Evolutionary conservation across 768 basidiomycete genomes (phyloP).

Genomic region (Suillus hirtellus): DNA sequence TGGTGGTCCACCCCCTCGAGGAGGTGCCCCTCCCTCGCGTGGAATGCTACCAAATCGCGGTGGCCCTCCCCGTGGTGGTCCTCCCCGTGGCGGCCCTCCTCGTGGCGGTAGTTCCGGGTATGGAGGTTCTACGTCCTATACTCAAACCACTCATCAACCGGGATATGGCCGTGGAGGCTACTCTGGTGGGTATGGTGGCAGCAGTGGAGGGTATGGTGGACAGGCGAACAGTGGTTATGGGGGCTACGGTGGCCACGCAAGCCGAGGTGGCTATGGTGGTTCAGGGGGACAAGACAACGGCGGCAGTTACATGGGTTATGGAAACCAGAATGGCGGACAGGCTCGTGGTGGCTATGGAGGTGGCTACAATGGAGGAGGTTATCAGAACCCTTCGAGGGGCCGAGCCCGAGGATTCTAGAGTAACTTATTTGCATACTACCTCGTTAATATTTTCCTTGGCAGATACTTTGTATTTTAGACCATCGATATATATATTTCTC

Average conservation of each 20-base stretch:
- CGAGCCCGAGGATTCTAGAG: conserved; percentile 52
- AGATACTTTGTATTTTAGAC: conserved; percentile 10
- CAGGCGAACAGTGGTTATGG: conserved; percentile 20
- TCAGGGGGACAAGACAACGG: conserved; percentile 32
- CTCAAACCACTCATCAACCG: conserved; percentile 20
- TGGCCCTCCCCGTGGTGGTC: conserved; percentile 13
- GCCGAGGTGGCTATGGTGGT: conserved; percentile 36
- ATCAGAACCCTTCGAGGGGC: conserved; percentile 38
- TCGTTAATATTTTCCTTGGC: conserved; percentile 9
- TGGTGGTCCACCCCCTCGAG: conserved; percentile 23
- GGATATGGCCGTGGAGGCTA: conserved; percentile 30
- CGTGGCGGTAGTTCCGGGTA: conserved; percentile 26
- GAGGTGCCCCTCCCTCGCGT: conserved; percentile 7
- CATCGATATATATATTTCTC: conserved; percentile 13
- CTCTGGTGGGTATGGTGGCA: conserved; percentile 19
- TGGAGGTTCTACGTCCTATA: conserved; percentile 21
- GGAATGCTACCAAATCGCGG: conserved; percentile 11
- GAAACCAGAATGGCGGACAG: conserved; percentile 18
- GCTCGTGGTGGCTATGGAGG: conserved; percentile 27
- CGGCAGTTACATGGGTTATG: conserved; percentile 43
- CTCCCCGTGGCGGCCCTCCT: conserved; percentile 14
- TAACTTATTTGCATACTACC: conserved; percentile 32
- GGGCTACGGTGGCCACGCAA: conserved; percentile 15
- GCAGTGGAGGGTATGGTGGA: conserved; percentile 14
- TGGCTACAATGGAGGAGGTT: conserved; percentile 23